phyloP scores from a whole-genome alignment of 495 filamentous ascomycete genomes.

The Oidiodendron maius region DNA sequence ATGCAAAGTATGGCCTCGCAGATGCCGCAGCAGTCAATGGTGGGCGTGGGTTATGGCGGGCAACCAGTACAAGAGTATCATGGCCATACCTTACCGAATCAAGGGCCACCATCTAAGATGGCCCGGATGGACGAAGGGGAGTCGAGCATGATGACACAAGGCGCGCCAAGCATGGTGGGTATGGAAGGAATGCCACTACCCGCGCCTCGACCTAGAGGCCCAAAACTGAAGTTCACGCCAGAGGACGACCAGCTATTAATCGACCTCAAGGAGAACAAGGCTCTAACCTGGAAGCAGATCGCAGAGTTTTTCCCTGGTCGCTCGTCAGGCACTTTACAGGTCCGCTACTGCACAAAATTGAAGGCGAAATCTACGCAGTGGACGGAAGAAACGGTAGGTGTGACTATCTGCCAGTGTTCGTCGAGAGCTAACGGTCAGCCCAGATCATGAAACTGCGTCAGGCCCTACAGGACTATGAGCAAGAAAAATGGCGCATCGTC shows the following conservation, averaged over 20 bases:
- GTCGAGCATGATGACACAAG: slow-evolving; percentile 27
- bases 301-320: slow-evolving; percentile 89
- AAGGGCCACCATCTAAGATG: slow-evolving; percentile 52
- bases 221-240: slow-evolving; percentile 84
- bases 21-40: slow-evolving; percentile 41
- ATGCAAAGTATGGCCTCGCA: slow-evolving; percentile 42
- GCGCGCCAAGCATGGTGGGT: slow-evolving; percentile 68
- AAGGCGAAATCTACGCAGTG: slow-evolving; percentile 89
- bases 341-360: slow-evolving; percentile 89
- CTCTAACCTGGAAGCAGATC: slow-evolving; percentile 93
- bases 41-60: slow-evolving; percentile 7
- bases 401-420: not conserved
- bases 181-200: slow-evolving; percentile 77
- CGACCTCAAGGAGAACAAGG: slow-evolving; percentile 87
- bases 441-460: slow-evolving; percentile 73
- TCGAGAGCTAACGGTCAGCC: slow-evolving; percentile 7
- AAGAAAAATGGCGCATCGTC: slow-evolving; percentile 84
- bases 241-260: slow-evolving; percentile 82
- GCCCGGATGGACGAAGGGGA: slow-evolving; percentile 44
- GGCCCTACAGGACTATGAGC: slow-evolving; percentile 82
- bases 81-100: slow-evolving; percentile 66
- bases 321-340: slow-evolving; percentile 82
- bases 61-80: slow-evolving; percentile 51
- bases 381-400: slow-evolving; percentile 82
- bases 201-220: slow-evolving; percentile 67